phyloP scores from a whole-genome alignment of 2,329 filamentous ascomycete genomes.

The Colletotrichum noveboracense region DNA sequence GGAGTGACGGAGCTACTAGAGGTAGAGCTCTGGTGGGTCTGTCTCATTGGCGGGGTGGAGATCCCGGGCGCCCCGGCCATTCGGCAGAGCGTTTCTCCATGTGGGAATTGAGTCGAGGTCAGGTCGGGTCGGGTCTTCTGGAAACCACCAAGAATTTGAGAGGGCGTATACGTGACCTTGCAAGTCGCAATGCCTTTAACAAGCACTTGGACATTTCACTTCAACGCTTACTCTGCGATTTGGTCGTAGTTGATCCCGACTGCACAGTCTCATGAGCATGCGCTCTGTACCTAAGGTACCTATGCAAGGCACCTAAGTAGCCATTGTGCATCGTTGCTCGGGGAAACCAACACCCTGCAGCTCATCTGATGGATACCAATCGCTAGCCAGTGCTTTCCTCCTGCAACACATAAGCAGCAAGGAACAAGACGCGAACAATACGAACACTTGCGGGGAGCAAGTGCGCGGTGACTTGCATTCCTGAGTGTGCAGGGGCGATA shows the following conservation, averaged over 20 bases:
- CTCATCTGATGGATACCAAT: not conserved
- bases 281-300: not conserved
- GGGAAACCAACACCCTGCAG: not conserved
- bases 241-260: not conserved
- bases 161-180: not conserved
- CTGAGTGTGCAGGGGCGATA: not conserved
- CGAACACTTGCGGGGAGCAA: not conserved
- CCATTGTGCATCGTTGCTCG: not conserved
- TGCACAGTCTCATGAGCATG: not conserved
- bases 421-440: not conserved
- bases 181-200: not conserved
- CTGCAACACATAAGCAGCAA: not conserved
- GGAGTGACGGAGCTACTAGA: not conserved
- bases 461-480: not conserved
- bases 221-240: not conserved
- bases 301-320: not conserved
- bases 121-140: not conserved
- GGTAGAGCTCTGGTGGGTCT: slow-evolving; percentile 13
- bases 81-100: slow-evolving; percentile 17
- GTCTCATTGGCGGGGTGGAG: not conserved
- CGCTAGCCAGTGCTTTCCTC: not conserved
- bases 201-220: not conserved
- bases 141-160: not conserved
- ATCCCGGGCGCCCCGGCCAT: not conserved
- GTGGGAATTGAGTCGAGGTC: not conserved